These are phyloP conservation scores for Lentinula guzmanii DNA, from an alignment of 768 basidiomycete genomes.

Conservation along the genomic window DNA sequence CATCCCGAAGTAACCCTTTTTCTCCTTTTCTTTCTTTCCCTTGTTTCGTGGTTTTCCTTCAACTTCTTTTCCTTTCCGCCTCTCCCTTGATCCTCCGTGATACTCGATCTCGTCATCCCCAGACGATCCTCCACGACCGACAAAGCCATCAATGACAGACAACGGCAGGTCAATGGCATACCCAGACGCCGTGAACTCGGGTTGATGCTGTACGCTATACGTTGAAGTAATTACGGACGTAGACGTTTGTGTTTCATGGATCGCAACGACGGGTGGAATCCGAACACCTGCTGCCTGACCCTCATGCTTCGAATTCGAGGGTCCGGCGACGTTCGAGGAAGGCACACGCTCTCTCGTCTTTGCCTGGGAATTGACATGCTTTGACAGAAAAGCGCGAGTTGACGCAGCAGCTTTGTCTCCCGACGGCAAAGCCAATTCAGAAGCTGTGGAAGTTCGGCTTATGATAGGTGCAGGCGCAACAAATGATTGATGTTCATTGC, in stretches of 20 bases:
- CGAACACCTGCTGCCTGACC: not conserved
- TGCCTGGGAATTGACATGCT: not conserved
- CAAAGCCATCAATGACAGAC: slow-evolving; percentile 1
- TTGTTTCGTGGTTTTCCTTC: not conserved
- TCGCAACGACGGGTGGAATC: not conserved
- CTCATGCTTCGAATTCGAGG: not conserved
- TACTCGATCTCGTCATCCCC: not conserved
- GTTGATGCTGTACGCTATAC: not conserved
- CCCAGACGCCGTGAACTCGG: slow-evolving; percentile 2
- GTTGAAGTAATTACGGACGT: not conserved
- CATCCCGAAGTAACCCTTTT: not conserved
- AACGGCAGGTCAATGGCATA: slow-evolving; percentile 1
- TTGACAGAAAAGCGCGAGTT: not conserved
- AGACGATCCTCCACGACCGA: not conserved
- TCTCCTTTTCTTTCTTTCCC: not conserved
- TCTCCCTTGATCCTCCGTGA: not conserved
- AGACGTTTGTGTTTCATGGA: not conserved
- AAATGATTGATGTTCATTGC: not conserved
- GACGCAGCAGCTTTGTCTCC: not conserved
- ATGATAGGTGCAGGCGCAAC: not conserved
- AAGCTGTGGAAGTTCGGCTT: not conserved
- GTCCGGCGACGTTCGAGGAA: not conserved
- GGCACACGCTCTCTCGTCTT: not conserved
- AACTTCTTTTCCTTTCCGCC: not conserved
- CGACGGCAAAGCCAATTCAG: not conserved